Evolutionary conservation across 306 rosid species (phyloP).

Genomic region (Prunus persica): Prunus_persica_NCBIv2 NC_034011.1:19867501-19868000

Average conservation of each 20-base stretch:
- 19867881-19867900: not conserved
- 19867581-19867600: rapidly evolving
- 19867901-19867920: not conserved
- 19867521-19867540: too few relatives aligned
- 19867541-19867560: rapidly evolving
- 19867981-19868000: constrained; percentile 5
- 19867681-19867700: constrained; percentile 7
- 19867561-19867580: rapidly evolving
- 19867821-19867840: not conserved
- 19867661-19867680: constrained; percentile 8
- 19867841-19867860: not conserved
- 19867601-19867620: not conserved
- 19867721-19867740: constrained; percentile 13
- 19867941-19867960: too few relatives aligned
- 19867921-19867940: too few relatives aligned
- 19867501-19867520: too few relatives aligned
- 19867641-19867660: constrained; percentile 2
- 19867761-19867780: not conserved
- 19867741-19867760: not conserved
- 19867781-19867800: constrained; percentile 1
- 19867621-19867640: not conserved
- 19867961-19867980: not conserved
- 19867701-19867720: constrained; percentile 1
- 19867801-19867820: not conserved
- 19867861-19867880: not conserved